phyloP scores from a whole-genome alignment of 345 rosid species.

The Acer campestre region DNA sequence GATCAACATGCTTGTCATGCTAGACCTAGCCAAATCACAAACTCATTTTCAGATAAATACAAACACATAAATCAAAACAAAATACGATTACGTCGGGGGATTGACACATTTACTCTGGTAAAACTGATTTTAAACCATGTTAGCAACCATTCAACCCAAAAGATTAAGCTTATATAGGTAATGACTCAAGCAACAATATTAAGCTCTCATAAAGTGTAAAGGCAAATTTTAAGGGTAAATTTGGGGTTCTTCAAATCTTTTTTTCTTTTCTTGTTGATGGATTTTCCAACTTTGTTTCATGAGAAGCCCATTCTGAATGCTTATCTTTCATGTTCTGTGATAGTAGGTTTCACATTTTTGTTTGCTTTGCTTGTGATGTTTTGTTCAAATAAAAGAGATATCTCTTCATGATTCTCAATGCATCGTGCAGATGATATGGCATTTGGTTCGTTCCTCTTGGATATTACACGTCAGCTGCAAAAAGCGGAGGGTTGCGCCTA shows the following conservation, averaged over 20 bases:
- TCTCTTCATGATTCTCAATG: neutral
- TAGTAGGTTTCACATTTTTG: neutral
- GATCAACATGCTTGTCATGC: neutral
- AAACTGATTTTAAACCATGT: neutral
- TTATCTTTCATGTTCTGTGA: neutral
- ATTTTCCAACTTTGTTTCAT: neutral
- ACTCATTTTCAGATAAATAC: neutral
- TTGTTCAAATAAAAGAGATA: neutral
- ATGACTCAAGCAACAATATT: neutral
- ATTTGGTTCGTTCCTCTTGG: slow-evolving; percentile 85
- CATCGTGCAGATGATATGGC: slow-evolving; percentile 79
- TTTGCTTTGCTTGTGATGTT: slow-evolving; percentile 5
- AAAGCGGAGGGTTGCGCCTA: slow-evolving; percentile 89
- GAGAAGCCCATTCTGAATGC: neutral
- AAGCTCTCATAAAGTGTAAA: neutral
- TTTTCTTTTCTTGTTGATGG: neutral
- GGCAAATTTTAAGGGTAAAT: neutral
- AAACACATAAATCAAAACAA: neutral
- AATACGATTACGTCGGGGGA: no score
- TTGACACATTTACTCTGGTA: neutral
- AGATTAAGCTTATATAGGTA: neutral
- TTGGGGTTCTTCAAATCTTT: neutral
- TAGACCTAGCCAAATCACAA: neutral
- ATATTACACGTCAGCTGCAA: slow-evolving; percentile 84
- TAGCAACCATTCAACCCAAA: neutral